Evolutionary conservation across 148 eudicot genomes (phyloP).

Genomic region (Selenicereus undatus): DNA sequence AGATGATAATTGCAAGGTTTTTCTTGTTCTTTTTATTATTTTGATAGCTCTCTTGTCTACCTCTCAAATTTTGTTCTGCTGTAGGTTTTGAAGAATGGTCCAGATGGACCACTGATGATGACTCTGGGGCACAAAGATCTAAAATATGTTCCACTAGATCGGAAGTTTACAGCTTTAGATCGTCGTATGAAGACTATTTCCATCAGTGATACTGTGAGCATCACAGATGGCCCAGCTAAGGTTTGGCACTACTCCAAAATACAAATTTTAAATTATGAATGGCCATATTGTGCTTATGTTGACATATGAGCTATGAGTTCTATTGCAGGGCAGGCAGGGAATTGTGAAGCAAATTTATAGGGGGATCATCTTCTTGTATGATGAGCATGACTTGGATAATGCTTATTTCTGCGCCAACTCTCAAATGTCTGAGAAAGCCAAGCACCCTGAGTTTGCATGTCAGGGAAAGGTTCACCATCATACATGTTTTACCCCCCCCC

Average conservation of each 20-base stretch:
- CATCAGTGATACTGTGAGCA: conserved; percentile 53
- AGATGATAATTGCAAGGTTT: conserved; percentile 80
- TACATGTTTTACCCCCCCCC: background rate
- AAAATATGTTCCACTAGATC: conserved; percentile 63
- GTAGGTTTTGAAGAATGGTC: conserved; percentile 70
- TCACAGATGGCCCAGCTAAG: conserved; percentile 80
- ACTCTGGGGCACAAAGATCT: conserved; percentile 47
- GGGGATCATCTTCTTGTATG: conserved; percentile 65
- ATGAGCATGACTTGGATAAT: conserved; percentile 71
- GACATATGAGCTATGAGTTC: background rate
- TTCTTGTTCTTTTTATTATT: background rate
- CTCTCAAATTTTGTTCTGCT: conserved; percentile 19
- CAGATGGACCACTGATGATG: conserved; percentile 54
- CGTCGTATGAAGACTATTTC: conserved; percentile 61
- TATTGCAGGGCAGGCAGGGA: conserved; percentile 74
- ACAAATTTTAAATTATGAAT: background rate
- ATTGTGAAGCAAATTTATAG: conserved; percentile 74
- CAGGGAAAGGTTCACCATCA: conserved; percentile 58
- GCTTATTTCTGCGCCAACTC: conserved; percentile 74
- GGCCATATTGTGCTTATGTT: background rate
- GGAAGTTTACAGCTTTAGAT: conserved; percentile 77
- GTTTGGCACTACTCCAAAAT: conserved; percentile 33
- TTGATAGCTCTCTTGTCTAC: conserved; percentile 2
- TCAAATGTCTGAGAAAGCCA: conserved; percentile 64
- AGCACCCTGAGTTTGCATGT: conserved; percentile 39